These are phyloP conservation scores for Pseudoturritis turrita DNA, from an alignment of 345 rosid species.

Conservation along the genomic window DNA sequence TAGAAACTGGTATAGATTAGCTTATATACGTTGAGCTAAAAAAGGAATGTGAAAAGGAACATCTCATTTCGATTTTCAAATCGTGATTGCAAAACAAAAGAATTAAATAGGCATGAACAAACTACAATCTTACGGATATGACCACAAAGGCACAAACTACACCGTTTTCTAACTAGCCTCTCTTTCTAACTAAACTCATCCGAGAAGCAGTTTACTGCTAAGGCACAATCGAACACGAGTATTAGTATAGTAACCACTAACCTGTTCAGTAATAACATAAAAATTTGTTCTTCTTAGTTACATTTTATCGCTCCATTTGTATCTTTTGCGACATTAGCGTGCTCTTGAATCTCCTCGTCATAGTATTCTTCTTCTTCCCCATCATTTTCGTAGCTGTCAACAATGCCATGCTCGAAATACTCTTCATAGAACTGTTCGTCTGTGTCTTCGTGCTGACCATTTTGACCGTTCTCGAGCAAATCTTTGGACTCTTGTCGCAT, in stretches of 20 bases:
- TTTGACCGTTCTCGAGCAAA: slow-evolving; percentile 28
- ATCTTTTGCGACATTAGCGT: neutral
- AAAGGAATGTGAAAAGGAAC: neutral
- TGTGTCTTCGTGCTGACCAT: slow-evolving; percentile 13
- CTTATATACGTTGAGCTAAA: neutral
- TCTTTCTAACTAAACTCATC: neutral
- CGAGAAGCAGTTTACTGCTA: neutral
- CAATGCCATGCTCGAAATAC: slow-evolving; percentile 43
- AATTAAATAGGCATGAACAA: neutral
- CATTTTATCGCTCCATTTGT: neutral
- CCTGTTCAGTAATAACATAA: neutral
- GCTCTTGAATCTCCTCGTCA: slow-evolving; percentile 6
- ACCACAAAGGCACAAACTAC: neutral
- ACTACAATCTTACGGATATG: neutral
- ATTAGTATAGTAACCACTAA: neutral
- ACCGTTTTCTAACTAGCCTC: neutral
- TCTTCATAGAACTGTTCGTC: slow-evolving; percentile 39
- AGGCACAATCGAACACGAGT: neutral
- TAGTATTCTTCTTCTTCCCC: slow-evolving; percentile 1
- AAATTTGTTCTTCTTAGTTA: neutral
- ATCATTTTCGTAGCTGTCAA: slow-evolving; percentile 20
- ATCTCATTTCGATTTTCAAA: neutral
- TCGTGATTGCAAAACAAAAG: neutral
- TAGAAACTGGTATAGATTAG: neutral
- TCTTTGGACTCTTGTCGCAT: slow-evolving; percentile 36